These are phyloP conservation scores for Fomitopsis pulvina DNA, from an alignment of 768 basidiomycete species.

Conservation along the genomic window DNA sequence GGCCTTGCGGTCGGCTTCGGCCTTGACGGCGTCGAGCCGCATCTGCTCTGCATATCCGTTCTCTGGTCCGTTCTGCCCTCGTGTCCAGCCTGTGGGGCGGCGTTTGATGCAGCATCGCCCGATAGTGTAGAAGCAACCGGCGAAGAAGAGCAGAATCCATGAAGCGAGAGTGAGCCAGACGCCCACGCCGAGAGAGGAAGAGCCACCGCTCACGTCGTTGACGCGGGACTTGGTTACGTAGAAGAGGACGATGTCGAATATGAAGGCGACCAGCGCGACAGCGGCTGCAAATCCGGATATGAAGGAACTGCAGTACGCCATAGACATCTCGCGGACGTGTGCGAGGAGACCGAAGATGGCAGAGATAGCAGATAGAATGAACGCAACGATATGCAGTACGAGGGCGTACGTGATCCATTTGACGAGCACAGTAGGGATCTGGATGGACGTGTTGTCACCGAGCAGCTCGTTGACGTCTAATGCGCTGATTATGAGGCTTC, in stretches of 20 bases:
- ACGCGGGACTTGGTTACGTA: conserved; percentile 85
- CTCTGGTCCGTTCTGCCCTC: background rate
- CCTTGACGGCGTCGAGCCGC: conserved; percentile 80
- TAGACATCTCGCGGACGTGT: conserved; percentile 81
- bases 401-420: conserved; percentile 97
- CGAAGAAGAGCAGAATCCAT: conserved; percentile 82
- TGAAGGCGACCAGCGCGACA: conserved; percentile 78
- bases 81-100: conserved; percentile 21
- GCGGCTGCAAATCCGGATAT: conserved; percentile 77
- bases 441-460: conserved; percentile 52
- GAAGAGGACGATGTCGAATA: conserved; percentile 90
- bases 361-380: conserved; percentile 63
- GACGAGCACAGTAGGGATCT: conserved; percentile 77
- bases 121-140: conserved; percentile 80
- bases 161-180: conserved; percentile 89
- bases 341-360: conserved; percentile 82
- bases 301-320: conserved; percentile 76
- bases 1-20: conserved; percentile 79
- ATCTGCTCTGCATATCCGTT: conserved; percentile 52
- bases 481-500: background rate
- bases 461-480: conserved; percentile 80
- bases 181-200: conserved; percentile 78
- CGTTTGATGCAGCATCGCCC: conserved; percentile 81
- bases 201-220: conserved; percentile 62
- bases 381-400: conserved; percentile 86